These are phyloP conservation scores for Phlebiopsis flavidoalba DNA, from an alignment of 768 basidiomycete species.

Conservation along the genomic window DNA sequence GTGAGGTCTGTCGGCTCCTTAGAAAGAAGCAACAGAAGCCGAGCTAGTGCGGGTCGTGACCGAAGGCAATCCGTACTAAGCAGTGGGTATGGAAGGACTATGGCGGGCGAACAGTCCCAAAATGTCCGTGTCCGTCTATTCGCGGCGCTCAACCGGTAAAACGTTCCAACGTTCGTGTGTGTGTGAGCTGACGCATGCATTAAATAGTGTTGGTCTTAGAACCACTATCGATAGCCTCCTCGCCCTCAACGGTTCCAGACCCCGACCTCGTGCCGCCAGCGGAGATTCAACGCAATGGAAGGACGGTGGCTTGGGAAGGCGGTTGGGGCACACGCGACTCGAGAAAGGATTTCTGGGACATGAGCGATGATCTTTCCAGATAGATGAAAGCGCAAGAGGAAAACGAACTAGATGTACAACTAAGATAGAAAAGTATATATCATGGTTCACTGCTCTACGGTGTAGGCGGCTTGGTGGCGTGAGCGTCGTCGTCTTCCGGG, in stretches of 20 bases:
- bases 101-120: slow-evolving; percentile 64
- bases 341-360: slow-evolving; percentile 91
- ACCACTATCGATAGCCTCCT: slow-evolving; percentile 67
- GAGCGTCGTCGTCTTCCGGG: neutral
- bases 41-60: slow-evolving; percentile 50
- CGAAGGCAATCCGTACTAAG: slow-evolving; percentile 69
- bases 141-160: too few species aligned
- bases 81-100: slow-evolving; percentile 83
- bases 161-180: too few species aligned
- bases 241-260: too few species aligned
- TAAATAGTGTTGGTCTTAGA: slow-evolving; percentile 35
- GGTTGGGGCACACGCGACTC: slow-evolving; percentile 64
- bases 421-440: slow-evolving; percentile 1
- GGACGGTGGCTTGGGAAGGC: slow-evolving; percentile 68
- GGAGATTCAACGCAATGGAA: slow-evolving; percentile 63
- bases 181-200: too few species aligned
- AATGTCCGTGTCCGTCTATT: slow-evolving; percentile 49
- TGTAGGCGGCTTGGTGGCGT: neutral
- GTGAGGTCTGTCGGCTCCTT: slow-evolving; percentile 85
- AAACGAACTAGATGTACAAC: neutral
- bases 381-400: neutral
- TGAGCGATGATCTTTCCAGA: slow-evolving; percentile 37
- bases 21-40: slow-evolving; percentile 44
- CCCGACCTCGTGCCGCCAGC: too few species aligned
- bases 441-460: neutral